phyloP scores from a whole-genome alignment of 1,139 yeast genomes.

The Scheffersomyces lignicola region DNA sequence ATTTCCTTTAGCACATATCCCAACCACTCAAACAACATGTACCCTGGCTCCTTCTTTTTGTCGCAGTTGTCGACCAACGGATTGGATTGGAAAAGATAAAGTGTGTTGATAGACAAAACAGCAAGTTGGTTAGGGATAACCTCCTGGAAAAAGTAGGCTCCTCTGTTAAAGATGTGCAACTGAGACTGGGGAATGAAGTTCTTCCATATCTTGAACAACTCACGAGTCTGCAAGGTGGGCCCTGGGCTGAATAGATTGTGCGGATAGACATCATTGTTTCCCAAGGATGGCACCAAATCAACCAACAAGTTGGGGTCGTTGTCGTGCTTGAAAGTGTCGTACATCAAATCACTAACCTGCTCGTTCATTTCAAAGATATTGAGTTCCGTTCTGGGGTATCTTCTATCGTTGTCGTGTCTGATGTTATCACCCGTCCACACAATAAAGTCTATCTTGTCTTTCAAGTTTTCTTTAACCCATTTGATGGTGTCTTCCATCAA shows the following conservation, averaged over 20 bases:
- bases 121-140: constrained; percentile 79
- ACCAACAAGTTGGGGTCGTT: constrained; percentile 47
- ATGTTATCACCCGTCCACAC: constrained; percentile 92
- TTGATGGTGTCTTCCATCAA: constrained; percentile 62
- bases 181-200: constrained; percentile 76
- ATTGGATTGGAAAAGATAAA: constrained; percentile 72
- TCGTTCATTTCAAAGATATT: constrained; percentile 72
- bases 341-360: constrained; percentile 54
- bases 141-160: constrained; percentile 73
- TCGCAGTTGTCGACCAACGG: constrained; percentile 85
- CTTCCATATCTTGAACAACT: constrained; percentile 71
- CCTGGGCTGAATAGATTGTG: constrained; percentile 84
- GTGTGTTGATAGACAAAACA: constrained; percentile 72
- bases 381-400: constrained; percentile 66
- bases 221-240: constrained; percentile 81
- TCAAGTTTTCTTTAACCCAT: constrained; percentile 64
- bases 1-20: constrained; percentile 73
- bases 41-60: constrained; percentile 72
- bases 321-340: constrained; percentile 46
- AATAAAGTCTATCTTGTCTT: constrained; percentile 78
- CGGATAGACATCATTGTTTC: constrained; percentile 88
- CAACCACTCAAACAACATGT: constrained; percentile 72
- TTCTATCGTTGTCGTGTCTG: constrained; percentile 80
- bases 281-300: constrained; percentile 67
- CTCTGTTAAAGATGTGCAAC: constrained; percentile 69